Evolutionary conservation across 2,329 filamentous ascomycete genomes (phyloP).

Genomic region (Aspergillus calidoustus): DNA sequence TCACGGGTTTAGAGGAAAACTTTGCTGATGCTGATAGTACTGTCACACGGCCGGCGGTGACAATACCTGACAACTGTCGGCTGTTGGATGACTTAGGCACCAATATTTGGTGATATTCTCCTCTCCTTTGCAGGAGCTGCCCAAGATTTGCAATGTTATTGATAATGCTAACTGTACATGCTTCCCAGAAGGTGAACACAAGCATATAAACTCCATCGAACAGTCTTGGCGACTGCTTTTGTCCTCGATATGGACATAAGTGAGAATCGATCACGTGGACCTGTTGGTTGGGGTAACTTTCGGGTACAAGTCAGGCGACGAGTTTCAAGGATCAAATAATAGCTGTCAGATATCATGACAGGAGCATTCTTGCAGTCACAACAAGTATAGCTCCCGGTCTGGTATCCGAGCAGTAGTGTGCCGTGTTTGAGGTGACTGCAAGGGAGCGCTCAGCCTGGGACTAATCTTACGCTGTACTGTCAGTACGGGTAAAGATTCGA

Average conservation of each 20-base stretch:
- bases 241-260: neutral
- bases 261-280: neutral
- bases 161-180: constrained; percentile 1
- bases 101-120: neutral
- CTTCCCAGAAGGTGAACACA: neutral
- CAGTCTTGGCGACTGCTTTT: neutral
- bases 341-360: neutral
- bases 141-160: neutral
- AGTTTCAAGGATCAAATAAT: neutral
- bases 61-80: constrained; percentile 9
- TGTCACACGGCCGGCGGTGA: constrained; percentile 3
- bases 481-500: constrained; percentile 15
- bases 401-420: neutral
- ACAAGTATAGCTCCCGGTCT: neutral
- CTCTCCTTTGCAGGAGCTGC: neutral
- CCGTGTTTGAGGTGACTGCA: constrained; percentile 7
- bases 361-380: neutral
- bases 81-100: constrained; percentile 5
- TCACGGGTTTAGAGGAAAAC: constrained; percentile 14
- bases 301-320: constrained; percentile 1
- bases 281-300: neutral
- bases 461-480: constrained; percentile 7
- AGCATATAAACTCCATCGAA: neutral
- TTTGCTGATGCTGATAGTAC: neutral
- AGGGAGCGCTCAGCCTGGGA: constrained; percentile 8